Base-by-base conservation (phyloP, 2,329 filamentous ascomycete species). In the Aspergillus sp. region DNA sequence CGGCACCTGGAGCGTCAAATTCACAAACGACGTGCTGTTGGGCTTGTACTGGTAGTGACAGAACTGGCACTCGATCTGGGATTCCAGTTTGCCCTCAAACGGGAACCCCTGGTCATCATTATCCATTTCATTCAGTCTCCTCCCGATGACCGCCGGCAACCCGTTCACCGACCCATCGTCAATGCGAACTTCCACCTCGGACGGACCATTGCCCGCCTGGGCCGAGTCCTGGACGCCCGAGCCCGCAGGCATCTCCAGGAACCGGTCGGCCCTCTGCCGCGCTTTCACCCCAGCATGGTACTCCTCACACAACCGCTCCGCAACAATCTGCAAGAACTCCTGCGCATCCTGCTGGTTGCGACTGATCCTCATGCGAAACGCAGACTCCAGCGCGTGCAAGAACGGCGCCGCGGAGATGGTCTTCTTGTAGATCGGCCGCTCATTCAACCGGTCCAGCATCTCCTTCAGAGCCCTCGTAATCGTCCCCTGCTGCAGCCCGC, bases 321-420 rank as follows among this genome's bases (percentile, higher is more conserved):
- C 86, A 8, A 98, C 85, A 43, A 97, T 84, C 70, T 98, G 93
- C 47, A 98, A 70, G 53, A 98, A 96, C 66, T 98, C 93, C 62
- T 98, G 93, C 7, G 93, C 93, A 71, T 98, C 93, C 68, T 98
- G 93, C 68, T 98, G 93, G 62, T 93, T 88, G 45, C 91, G 79
- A 63, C 87, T 96, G 57, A 98, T 94, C 57, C 87, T 82, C 59
- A 94, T 91, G 47, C 82, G 81, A 62, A 96, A 98, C 0, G 91
- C 89, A 29, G 75, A 74, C 70, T 98, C 93, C 44, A 98, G 74
- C 0, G 86, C 84, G 52, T 79, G 75, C 39, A 98, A 85, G 62
- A 98, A 96, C 1, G 78, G 78, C n/a, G 81, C 79, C 3, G 91
- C 89, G 10, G 87, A 89, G 46, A 97, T 94, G 0, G 88, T 93